Base-by-base conservation (phyloP, 257 asterid species). In the Pogostemon cablin region DNA sequence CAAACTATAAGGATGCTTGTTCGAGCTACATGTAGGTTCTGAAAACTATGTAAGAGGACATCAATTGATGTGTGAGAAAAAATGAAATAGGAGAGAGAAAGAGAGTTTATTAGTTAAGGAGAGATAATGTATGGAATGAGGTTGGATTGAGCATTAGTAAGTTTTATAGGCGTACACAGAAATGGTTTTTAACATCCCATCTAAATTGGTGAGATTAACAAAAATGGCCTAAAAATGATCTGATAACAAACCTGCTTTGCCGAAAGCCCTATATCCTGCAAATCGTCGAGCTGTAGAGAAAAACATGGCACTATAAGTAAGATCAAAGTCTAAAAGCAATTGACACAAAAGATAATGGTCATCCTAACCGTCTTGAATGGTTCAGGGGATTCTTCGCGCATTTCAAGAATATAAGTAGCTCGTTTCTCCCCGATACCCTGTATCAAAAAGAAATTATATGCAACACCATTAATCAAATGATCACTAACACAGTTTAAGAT, bases 341-440 rank as follows among this genome's bases (percentile, higher is more conserved):
- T 9, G 43, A 6, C 8, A 4, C 20, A 15, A 55, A 47, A 3
- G 66, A 56, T 10, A 4, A 60, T n/a, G n/a, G 79, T 4, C 47
- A 34, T 68, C 1, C 95, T 81, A 82, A 92, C 97, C 12, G 38
- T 79, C 79, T 90, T 92, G 73, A 92, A 92, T 71, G 92, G 98
- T 64, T 86, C 91, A 0, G 91, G 89, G 66, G 95, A 81, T 67
- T 86, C 86, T 66, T 88, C 89, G 3, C 98, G 97, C 47, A 81
- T 84, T 75, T 90, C 81, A 63, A 92, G 88, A 73, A 92, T 90
- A 47, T 81, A 85, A 9, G 83, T 63, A 7, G 98, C 91, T 81
- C 98, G 82, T 72, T 88, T 90, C 71, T 92, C 98, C 62, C 95
- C 97, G 70, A 92, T 92, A 6, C 97, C 97, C 98, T 92, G 69